Conservation (phyloP, 2,329 filamentous ascomycete genomes). For the Torrubiella hemipterigena region DNA sequence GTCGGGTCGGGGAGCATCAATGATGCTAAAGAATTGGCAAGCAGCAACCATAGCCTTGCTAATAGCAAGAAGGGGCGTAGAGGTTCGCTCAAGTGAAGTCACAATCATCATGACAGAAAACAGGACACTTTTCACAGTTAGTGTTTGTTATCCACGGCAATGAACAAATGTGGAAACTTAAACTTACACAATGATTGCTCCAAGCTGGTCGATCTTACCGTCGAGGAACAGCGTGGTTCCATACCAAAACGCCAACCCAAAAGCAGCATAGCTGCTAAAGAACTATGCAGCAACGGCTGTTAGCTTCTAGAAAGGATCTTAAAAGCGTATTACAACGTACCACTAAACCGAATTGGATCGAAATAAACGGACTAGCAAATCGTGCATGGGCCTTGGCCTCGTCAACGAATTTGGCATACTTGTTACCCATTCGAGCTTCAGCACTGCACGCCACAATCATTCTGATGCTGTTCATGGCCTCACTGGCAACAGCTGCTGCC, state of each 20-base stretch:
- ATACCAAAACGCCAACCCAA: slow-evolving; percentile 51
- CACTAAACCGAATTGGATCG: slow-evolving; percentile 39
- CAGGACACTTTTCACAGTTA: slow-evolving; percentile 24
- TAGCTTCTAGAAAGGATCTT: slow-evolving; percentile 5
- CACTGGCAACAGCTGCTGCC: slow-evolving; percentile 47
- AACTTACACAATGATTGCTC: slow-evolving; percentile 42
- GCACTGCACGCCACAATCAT: slow-evolving; percentile 54
- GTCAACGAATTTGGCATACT: slow-evolving; percentile 43
- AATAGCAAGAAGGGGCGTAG: slow-evolving; percentile 45
- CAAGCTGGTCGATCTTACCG: slow-evolving; percentile 32
- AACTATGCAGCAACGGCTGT: slow-evolving; percentile 26
- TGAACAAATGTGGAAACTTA: neutral
- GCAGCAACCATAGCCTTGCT: slow-evolving; percentile 46
- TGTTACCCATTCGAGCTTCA: slow-evolving; percentile 37
- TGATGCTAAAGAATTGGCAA: slow-evolving; percentile 44
- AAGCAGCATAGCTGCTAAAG: slow-evolving; percentile 39
- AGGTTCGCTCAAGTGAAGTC: slow-evolving; percentile 43
- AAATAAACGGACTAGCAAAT: slow-evolving; percentile 35
- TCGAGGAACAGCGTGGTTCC: slow-evolving; percentile 39
- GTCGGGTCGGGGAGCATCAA: slow-evolving; percentile 30
- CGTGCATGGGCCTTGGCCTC: slow-evolving; percentile 38
- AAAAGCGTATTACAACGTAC: slow-evolving; percentile 12
- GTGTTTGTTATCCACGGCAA: neutral
- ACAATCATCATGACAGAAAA: slow-evolving; percentile 48
- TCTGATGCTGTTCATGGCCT: slow-evolving; percentile 45